Percentiles rank a stretch among this genome's conserved stretches.
phyloP scores from a whole-genome alignment of 495 filamentous ascomycete species.

The Copromyces sp. region DNA sequence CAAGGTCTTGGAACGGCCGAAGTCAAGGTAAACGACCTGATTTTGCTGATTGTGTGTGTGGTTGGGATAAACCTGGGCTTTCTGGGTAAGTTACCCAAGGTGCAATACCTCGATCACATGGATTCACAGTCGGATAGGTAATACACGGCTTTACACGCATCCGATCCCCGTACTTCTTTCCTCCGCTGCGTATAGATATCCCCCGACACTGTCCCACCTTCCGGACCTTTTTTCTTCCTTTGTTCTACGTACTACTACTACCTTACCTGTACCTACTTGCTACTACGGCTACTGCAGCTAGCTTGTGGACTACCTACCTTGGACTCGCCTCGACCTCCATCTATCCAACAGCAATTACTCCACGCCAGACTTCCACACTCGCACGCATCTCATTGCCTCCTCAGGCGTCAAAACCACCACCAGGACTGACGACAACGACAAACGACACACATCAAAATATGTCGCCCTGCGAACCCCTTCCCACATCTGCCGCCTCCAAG shows the following conservation, averaged over 20 bases:
- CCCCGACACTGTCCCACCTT: background rate
- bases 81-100: background rate
- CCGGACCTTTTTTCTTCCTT: background rate
- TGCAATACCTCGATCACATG: background rate
- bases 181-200: background rate
- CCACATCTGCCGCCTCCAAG: background rate
- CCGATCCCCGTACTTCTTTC: background rate
- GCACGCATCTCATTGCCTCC: background rate
- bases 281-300: background rate
- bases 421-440: too few species aligned
- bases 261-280: background rate
- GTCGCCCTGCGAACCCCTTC: slow-evolving; percentile 12
- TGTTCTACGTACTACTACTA: background rate
- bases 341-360: background rate
- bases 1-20: background rate
- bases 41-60: background rate
- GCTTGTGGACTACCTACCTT: background rate
- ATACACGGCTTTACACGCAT: background rate
- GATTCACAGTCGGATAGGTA: background rate
- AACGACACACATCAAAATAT: background rate
- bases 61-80: background rate
- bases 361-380: background rate
- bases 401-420: too few species aligned
- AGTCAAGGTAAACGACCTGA: background rate
- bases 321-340: background rate